Conservation (phyloP, 164 flowering plant species). For the Piper longum region DNA sequence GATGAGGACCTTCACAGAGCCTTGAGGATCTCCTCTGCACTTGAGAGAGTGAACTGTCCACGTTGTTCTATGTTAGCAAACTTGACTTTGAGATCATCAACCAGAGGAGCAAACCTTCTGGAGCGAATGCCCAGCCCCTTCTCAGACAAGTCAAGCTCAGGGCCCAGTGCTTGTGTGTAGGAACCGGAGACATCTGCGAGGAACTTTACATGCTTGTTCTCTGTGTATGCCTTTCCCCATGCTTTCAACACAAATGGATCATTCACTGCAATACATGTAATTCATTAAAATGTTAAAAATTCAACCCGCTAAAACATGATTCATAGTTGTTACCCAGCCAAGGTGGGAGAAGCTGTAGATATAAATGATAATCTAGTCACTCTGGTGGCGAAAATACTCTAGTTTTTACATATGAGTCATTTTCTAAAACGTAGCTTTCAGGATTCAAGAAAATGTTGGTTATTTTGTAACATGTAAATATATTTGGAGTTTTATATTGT, state of each 20-base stretch:
- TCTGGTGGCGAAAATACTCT: too few species aligned
- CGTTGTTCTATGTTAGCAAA: slow-evolving; percentile 68
- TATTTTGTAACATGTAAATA: too few species aligned
- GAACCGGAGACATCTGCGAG: slow-evolving; percentile 74
- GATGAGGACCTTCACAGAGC: slow-evolving; percentile 31
- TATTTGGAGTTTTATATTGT: too few species aligned
- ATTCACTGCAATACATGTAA: slow-evolving; percentile 40
- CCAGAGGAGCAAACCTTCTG: slow-evolving; percentile 65
- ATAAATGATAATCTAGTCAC: too few species aligned
- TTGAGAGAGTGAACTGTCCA: slow-evolving; percentile 69
- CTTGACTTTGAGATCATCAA: slow-evolving; percentile 71
- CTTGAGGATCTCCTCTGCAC: slow-evolving; percentile 79
- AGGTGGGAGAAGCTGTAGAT: too few species aligned
- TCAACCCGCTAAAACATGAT: too few species aligned
- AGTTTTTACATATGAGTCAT: too few species aligned
- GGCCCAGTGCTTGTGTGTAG: slow-evolving; percentile 76
- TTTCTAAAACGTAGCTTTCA: too few species aligned
- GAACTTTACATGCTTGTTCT: slow-evolving; percentile 78
- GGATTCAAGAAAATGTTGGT: too few species aligned
- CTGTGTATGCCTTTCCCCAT: slow-evolving; percentile 77
- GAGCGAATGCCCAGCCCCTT: slow-evolving; percentile 81
- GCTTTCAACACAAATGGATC: slow-evolving; percentile 98
- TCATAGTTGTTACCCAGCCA: too few species aligned
- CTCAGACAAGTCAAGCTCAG: slow-evolving; percentile 78
- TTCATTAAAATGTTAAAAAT: too few species aligned